These are phyloP conservation scores for Penicillium fimorum DNA, from an alignment of 495 filamentous ascomycete species.

Conservation along the genomic window DNA sequence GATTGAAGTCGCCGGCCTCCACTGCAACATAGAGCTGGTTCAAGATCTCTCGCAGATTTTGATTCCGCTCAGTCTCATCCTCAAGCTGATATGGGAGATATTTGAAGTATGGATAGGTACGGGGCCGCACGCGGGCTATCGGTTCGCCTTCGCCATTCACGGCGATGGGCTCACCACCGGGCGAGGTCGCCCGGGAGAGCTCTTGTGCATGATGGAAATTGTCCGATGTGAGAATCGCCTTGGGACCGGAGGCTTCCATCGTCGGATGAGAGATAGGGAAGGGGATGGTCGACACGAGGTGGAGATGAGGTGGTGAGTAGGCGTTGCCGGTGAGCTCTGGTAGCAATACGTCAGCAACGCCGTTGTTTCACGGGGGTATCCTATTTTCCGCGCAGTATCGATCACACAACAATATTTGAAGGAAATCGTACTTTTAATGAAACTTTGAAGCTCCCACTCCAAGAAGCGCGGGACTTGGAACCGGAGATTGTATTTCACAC, in stretches of 20 bases:
- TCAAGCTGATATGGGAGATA: constrained; percentile 87
- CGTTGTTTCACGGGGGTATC: constrained; percentile 8
- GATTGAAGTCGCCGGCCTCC: constrained; percentile 87
- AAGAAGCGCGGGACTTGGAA: constrained; percentile 23
- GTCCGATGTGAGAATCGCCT: constrained; percentile 45
- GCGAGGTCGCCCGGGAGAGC: constrained; percentile 63
- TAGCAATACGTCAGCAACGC: constrained; percentile 28
- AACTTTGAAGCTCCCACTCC: constrained; percentile 21
- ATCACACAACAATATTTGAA: background rate
- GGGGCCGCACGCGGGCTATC: constrained; percentile 71
- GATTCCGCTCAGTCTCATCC: constrained; percentile 66
- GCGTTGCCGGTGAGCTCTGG: constrained; percentile 31
- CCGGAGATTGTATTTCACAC: constrained; percentile 31
- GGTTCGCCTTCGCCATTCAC: constrained; percentile 53
- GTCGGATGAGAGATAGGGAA: constrained; percentile 20
- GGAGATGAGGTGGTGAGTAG: constrained; percentile 26
- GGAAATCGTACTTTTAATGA: constrained; percentile 15
- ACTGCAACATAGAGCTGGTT: constrained; percentile 89
- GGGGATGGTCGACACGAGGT: constrained; percentile 17
- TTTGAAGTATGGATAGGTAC: constrained; percentile 88
- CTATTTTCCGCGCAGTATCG: background rate
- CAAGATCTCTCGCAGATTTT: constrained; percentile 77
- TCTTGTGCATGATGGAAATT: constrained; percentile 51
- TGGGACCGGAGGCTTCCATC: constrained; percentile 42
- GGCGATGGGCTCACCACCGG: constrained; percentile 59